Conservation (phyloP, 108 stramenopile species). For the Fistulifera solaris region DNA sequence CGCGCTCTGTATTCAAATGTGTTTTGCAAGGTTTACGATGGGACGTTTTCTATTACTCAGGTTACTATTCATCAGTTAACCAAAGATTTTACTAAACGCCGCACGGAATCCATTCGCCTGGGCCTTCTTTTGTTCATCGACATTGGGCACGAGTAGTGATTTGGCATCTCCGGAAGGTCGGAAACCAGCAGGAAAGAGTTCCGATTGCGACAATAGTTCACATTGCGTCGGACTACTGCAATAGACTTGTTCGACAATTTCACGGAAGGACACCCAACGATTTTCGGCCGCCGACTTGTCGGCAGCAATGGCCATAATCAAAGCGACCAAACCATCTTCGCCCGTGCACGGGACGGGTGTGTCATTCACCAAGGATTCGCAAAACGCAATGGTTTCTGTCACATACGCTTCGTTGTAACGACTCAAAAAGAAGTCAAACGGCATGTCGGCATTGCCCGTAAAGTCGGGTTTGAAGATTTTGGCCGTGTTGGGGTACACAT, state of each 20-base stretch:
- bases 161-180: constrained; percentile 37
- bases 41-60: too few species aligned
- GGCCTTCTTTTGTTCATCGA: constrained; percentile 27
- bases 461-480: constrained; percentile 82
- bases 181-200: constrained; percentile 70
- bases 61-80: too few species aligned
- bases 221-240: constrained; percentile 56
- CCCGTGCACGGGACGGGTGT: constrained; percentile 90
- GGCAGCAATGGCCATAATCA: constrained; percentile 93
- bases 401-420: constrained; percentile 95
- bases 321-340: constrained; percentile 89
- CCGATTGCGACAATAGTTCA: constrained; percentile 39
- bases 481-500: constrained; percentile 92
- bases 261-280: constrained; percentile 80
- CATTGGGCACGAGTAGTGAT: constrained; percentile 57
- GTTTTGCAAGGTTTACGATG: too few species aligned
- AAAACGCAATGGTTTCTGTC: constrained; percentile 88
- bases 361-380: constrained; percentile 88
- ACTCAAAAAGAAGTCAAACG: constrained; percentile 91
- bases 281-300: constrained; percentile 80
- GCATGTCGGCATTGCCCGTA: constrained; percentile 97
- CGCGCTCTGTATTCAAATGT: too few species aligned
- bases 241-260: constrained; percentile 70
- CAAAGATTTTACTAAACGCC: too few species aligned
- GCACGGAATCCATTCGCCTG: too few species aligned